Base-by-base conservation (phyloP, 1,284 basidiomycete species). In the Leccinum angustisporum region DNA sequence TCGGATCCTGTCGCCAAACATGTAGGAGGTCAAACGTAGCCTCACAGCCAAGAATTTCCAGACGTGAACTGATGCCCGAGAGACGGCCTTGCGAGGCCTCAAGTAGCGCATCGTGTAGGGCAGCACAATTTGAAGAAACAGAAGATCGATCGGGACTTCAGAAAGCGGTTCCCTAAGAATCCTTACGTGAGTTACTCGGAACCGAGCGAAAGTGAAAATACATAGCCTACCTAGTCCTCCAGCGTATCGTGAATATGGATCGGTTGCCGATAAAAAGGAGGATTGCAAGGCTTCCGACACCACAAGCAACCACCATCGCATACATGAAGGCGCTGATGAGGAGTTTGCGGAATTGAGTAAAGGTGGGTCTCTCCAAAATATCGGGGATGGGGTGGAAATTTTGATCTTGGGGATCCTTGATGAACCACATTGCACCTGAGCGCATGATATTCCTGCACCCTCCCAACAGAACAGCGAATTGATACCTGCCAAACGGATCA, bases 401-500 rank as follows among this genome's bases (percentile, higher is more conserved):
- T 66, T 91, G 91, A 72, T 96, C 93, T 68, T 91, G 87, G 5
- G 94, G 93, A 73, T 95, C 92, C 73, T 95, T 94, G 73, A 99
- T 94, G 77, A 97, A 97, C 91, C 94, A 98, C 83, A 98, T 87
- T 3, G 94, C 92, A 30, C 97, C 97, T 1, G 89, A 83, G 21
- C 97, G 87, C 81, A 97, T 90, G 62, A 95, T 86, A 33, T 82
- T 84, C 27, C 94, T 83, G 72, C 91, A 92, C 1, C 90, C 87
- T 0, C 86, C 83, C 10, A 99, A 80, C 25, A 96, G 80, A 56
- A 92, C 86, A 0, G 95, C 94, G 71, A 98, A 98, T 58, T 91
- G 87, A 75, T 97, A 97, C 95, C 90, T 91, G 78, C 73, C 18
- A 67, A 61, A 65, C 62, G 27, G 6, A 43, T 63, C 34, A 73